A percentile compares a stretch with the other conserved stretches of the same genome.
phyloP scores from a whole-genome alignment of 371 early-diverging fungal species.

The Mucor velutinosus region DNA sequence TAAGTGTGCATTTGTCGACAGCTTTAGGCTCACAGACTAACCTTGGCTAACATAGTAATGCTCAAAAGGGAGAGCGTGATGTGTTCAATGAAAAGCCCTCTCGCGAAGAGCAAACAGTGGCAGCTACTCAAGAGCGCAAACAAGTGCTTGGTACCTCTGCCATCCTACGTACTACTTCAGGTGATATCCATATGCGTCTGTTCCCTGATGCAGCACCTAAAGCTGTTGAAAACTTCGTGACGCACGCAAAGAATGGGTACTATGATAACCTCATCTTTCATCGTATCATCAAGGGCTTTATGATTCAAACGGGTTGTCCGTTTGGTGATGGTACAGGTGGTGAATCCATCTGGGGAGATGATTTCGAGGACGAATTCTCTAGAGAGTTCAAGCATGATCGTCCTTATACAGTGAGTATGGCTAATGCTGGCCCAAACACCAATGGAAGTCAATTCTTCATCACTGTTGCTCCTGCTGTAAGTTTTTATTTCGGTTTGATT shows the following conservation, averaged over 20 bases:
- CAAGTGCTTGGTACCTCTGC: conserved; percentile 73
- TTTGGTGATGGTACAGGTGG: conserved; percentile 97
- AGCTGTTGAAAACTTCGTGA: conserved; percentile 93
- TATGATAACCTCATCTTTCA: conserved; percentile 85
- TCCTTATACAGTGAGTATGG: conserved; percentile 96
- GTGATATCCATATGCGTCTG: conserved; percentile 85
- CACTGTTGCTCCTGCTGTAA: conserved; percentile 86
- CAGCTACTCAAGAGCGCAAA: conserved; percentile 63
- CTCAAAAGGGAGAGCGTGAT: conserved; percentile 80
- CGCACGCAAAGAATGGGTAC: conserved; percentile 77
- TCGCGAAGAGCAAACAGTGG: conserved; percentile 93
- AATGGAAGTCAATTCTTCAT: conserved; percentile 98
- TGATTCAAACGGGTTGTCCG: conserved; percentile 90
- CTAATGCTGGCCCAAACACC: conserved; percentile 94
- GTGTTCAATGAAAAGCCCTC: conserved; percentile 97
- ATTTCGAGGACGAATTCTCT: conserved; percentile 96
- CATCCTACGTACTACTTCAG: conserved; percentile 83
- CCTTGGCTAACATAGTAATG: conserved; percentile 18
- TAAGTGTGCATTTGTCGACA: conserved; percentile 23
- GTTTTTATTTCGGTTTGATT: conserved; percentile 12
- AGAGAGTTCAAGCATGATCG: conserved; percentile 82
- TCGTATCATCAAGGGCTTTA: conserved; percentile 89
- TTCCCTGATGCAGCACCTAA: conserved; percentile 89
- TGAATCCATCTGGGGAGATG: conserved; percentile 89
- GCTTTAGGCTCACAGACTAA: neutral